Percentiles rank a stretch among this genome's conserved stretches.
phyloP scores from a whole-genome alignment of 768 basidiomycete genomes.

The Boletus sp. region DNA sequence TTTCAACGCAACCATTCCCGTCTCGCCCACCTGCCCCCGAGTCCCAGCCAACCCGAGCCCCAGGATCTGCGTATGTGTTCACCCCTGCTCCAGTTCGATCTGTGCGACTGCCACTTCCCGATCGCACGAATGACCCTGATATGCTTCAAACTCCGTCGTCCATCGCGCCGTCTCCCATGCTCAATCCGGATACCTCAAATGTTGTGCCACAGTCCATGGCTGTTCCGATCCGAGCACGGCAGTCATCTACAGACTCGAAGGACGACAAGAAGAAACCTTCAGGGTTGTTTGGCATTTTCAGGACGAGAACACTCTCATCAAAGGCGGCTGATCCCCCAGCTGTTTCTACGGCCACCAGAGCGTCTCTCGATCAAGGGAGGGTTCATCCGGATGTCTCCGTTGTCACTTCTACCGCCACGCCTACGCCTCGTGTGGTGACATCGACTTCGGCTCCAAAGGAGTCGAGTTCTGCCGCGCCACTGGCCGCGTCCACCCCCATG shows the following conservation, averaged over 20 bases:
- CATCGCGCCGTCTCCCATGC: constrained; percentile 48
- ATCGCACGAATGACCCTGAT: constrained; percentile 46
- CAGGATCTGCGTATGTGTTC: constrained; percentile 31
- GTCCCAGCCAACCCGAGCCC: constrained; percentile 23
- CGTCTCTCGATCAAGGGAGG: constrained; percentile 23
- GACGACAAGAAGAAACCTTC: constrained; percentile 33
- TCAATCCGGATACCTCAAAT: constrained; percentile 34
- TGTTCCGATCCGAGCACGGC: constrained; percentile 23
- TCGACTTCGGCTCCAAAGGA: constrained; percentile 20
- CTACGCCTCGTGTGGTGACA: constrained; percentile 15
- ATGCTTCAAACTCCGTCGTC: constrained; percentile 66
- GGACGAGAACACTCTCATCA: constrained; percentile 31
- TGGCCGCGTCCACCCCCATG: constrained; percentile 2
- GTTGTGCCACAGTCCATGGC: constrained; percentile 5
- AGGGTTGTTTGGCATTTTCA: constrained; percentile 32
- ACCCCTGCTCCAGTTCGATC: constrained; percentile 32
- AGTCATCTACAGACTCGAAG: constrained; percentile 31
- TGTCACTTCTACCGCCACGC: not conserved
- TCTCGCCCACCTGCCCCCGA: constrained; percentile 21
- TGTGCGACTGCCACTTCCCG: constrained; percentile 22
- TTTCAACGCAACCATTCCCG: constrained; percentile 32
- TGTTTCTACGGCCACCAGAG: constrained; percentile 19
- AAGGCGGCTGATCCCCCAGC: constrained; percentile 27
- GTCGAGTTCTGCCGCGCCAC: constrained; percentile 1
- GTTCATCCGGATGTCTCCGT: constrained; percentile 6